Evolutionary conservation across 176 grass and related monocot genomes (phyloP), one percentile per base, ranked within the genome.

Genomic region (Calamus simplicifolius): DNA sequence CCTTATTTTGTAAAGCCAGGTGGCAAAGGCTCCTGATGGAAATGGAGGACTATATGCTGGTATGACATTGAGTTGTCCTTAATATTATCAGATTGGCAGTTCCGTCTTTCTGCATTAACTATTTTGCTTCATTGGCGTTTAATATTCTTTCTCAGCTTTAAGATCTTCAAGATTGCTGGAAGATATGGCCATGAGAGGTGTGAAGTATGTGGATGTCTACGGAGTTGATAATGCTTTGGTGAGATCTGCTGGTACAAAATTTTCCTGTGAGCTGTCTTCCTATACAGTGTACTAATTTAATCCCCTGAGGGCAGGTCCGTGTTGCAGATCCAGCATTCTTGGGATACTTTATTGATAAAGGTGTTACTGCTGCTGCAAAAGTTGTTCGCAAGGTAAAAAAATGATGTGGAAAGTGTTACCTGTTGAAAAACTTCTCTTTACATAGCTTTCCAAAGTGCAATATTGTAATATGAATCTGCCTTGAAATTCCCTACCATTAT

Each of bases 331-430:
- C 93, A 8, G 85, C 81, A 16, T 98, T 98, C 74, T 57, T 98
- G 71, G 93, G 93, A 68, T 98, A 92, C 75, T 92, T 98, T 49
- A 98, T 98, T 29, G 93, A 98, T 12, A 98, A 85, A 85, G 73
- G 76, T 78, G 87, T 82, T 18, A 80, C 79, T 73, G 71, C 93
- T 73, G 81, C 93, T 30, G 76, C 93, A 54, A 98, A 98, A 71
- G 93, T 92, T 69, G 93, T 98, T 16, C 74, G 87, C 28, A 98
- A 98, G 93, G 93, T 89, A 88, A 67, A 51, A 49, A 28, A 43
- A 43, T 43, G 35, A 43, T 43, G 12, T 12, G 35, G 35, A 43
- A 43, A 43, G 12, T 43, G 35, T 43, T 3, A 2, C 35, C 12
- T 43, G 35, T 43, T 43, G 35, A 43, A 43, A 12, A 2, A 10